Evolutionary conservation across 2,329 filamentous ascomycete species (phyloP).

Genomic region (Ascochyta fabae): DNA sequence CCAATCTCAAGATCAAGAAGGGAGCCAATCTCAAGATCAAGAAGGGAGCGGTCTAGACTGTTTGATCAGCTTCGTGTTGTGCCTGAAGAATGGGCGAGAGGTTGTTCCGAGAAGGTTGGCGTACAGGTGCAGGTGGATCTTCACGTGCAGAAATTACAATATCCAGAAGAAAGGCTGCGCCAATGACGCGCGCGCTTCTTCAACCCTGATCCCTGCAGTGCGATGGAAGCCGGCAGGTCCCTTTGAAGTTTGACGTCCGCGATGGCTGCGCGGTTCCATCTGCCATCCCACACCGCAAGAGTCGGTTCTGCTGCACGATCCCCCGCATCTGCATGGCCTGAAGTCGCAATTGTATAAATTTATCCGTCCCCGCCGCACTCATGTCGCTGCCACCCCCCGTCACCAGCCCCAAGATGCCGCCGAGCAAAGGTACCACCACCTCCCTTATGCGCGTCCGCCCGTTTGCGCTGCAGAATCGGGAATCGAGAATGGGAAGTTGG

Average conservation of each 20-base stretch:
- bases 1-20: too few species aligned
- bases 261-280: slow-evolving; percentile 14
- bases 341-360: slow-evolving; percentile 29
- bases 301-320: slow-evolving; percentile 13
- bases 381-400: slow-evolving; percentile 48
- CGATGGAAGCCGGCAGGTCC: slow-evolving; percentile 16
- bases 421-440: slow-evolving; percentile 42
- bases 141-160: slow-evolving; percentile 8
- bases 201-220: slow-evolving; percentile 10
- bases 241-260: slow-evolving; percentile 17
- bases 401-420: slow-evolving; percentile 47
- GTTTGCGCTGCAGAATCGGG: too few species aligned
- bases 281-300: slow-evolving; percentile 19
- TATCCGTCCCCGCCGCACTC: slow-evolving; percentile 30
- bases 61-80: slow-evolving; percentile 5
- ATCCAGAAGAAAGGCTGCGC: not conserved
- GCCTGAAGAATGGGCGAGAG: not conserved
- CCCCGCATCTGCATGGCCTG: slow-evolving; percentile 25
- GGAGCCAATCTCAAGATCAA: too few species aligned
- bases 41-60: not conserved
- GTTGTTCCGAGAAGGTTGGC: not conserved
- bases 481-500: too few species aligned
- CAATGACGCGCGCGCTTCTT: slow-evolving; percentile 11
- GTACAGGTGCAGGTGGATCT: not conserved
- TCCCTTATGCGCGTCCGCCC: slow-evolving; percentile 9